A percentile compares a stretch with the other conserved stretches of the same genome.
These are phyloP conservation scores for Dactylellina haptotyla DNA, from an alignment of 2,329 filamentous ascomycete species.

Conservation along the genomic window DNA sequence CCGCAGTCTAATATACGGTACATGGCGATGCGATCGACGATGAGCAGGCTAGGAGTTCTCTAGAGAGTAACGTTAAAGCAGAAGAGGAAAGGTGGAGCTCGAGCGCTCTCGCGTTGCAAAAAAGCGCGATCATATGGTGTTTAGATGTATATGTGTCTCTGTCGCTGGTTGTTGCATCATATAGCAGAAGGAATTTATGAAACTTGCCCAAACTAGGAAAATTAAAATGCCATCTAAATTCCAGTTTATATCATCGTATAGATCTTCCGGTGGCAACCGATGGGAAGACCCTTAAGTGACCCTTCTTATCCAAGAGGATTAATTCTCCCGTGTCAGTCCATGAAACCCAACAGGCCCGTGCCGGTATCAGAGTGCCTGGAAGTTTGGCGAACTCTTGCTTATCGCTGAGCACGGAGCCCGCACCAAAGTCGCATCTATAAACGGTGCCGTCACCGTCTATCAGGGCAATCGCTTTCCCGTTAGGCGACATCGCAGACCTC, in stretches of 20 bases:
- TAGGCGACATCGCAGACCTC: slow-evolving; percentile 43
- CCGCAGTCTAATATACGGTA: slow-evolving; percentile 18
- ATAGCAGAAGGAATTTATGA: neutral
- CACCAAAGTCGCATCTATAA: slow-evolving; percentile 41
- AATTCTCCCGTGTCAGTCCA: slow-evolving; percentile 43
- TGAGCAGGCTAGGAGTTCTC: slow-evolving; percentile 1
- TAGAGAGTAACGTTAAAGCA: neutral
- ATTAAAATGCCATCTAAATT: neutral
- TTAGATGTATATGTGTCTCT: slow-evolving; percentile 2
- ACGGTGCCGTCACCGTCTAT: slow-evolving; percentile 48
- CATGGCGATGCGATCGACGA: slow-evolving; percentile 37
- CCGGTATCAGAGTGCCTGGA: slow-evolving; percentile 46
- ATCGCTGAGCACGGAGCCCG: slow-evolving; percentile 45
- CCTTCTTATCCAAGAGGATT: slow-evolving; percentile 48
- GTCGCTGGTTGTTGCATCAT: slow-evolving; percentile 40
- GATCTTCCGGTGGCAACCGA: slow-evolving; percentile 23
- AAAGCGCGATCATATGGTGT: slow-evolving; percentile 4
- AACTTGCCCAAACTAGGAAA: neutral
- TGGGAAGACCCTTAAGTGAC: slow-evolving; percentile 38
- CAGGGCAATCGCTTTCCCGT: slow-evolving; percentile 38
- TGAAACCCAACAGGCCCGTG: slow-evolving; percentile 48
- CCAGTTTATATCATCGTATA: slow-evolving; percentile 26
- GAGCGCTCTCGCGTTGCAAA: slow-evolving; percentile 19
- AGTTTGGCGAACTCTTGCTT: slow-evolving; percentile 51
- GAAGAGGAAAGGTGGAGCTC: slow-evolving; percentile 7